phyloP scores from a whole-genome alignment of 768 basidiomycete genomes.

The Termitomyces bulborhizus region DNA sequence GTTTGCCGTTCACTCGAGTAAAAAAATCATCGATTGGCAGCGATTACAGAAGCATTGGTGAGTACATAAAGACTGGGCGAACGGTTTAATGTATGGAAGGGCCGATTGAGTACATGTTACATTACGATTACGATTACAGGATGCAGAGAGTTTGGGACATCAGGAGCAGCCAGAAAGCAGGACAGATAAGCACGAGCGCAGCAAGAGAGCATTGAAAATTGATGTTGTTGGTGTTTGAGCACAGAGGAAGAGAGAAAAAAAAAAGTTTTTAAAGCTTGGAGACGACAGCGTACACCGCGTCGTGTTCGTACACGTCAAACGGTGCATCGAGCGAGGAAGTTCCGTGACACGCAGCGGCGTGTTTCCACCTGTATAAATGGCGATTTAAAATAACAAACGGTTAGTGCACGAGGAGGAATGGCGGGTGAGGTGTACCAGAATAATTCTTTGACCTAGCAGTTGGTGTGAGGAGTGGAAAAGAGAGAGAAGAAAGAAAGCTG shows the following conservation, averaged over 20 bases:
- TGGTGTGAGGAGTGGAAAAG: neutral
- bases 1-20: too few relatives aligned
- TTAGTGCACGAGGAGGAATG: neutral
- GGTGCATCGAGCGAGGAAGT: constrained; percentile 44
- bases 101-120: too few relatives aligned
- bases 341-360: constrained; percentile 73
- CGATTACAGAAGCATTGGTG: too few relatives aligned
- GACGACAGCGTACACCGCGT: constrained; percentile 7
- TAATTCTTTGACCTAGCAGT: constrained; percentile 57
- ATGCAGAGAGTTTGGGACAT: too few relatives aligned
- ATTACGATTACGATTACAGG: too few relatives aligned
- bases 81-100: too few relatives aligned
- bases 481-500: neutral
- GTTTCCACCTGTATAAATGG: constrained; percentile 60
- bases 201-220: too few relatives aligned
- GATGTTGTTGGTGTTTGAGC: too few relatives aligned
- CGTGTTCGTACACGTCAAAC: constrained; percentile 35
- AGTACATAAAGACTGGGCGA: too few relatives aligned
- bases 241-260: neutral
- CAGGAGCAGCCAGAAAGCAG: too few relatives aligned
- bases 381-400: neutral
- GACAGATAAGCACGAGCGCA: too few relatives aligned
- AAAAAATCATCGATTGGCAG: too few relatives aligned
- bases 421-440: constrained; percentile 45
- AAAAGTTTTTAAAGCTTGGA: constrained; percentile 1